phyloP scores from a whole-genome alignment of 345 rosid species.

The Draba incana region DNA sequence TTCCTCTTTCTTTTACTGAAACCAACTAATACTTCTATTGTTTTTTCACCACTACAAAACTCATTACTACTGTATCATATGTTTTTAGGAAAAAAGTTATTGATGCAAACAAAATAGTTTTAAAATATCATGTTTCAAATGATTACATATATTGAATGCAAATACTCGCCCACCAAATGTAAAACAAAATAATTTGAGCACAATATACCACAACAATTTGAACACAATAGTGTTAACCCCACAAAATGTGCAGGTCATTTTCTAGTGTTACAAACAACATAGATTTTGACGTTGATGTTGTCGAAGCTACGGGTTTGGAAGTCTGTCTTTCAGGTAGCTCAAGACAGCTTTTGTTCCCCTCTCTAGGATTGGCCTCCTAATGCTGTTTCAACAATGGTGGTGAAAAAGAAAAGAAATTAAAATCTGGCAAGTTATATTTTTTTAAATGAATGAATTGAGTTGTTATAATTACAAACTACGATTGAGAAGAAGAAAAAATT shows the following conservation, averaged over 20 bases:
- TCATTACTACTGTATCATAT: too few species aligned
- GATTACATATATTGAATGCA: too few species aligned
- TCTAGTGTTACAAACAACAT: conserved; percentile 25
- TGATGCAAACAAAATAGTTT: too few species aligned
- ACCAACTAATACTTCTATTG: too few species aligned
- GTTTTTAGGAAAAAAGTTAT: too few species aligned
- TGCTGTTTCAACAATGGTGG: conserved; percentile 52
- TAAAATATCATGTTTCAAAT: too few species aligned
- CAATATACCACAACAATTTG: too few species aligned
- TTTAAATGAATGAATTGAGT: conserved; percentile 10
- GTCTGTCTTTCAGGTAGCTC: conserved; percentile 77
- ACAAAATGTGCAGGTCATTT: too few species aligned
- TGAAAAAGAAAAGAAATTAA: background rate
- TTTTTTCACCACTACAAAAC: too few species aligned
- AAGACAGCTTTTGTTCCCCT: conserved; percentile 86
- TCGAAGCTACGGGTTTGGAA: conserved; percentile 54
- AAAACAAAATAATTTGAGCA: too few species aligned
- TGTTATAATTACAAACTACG: background rate
- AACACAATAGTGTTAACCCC: too few species aligned
- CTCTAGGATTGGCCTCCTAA: conserved; percentile 81
- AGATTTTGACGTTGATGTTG: conserved; percentile 1
- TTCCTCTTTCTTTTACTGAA: conserved; percentile 59
- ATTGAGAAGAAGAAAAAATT: conserved; percentile 7
- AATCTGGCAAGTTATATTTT: background rate
- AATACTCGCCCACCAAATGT: too few species aligned